phyloP scores from a whole-genome alignment of 148 eudicot species.

The Suaeda aralocaspica region DNA sequence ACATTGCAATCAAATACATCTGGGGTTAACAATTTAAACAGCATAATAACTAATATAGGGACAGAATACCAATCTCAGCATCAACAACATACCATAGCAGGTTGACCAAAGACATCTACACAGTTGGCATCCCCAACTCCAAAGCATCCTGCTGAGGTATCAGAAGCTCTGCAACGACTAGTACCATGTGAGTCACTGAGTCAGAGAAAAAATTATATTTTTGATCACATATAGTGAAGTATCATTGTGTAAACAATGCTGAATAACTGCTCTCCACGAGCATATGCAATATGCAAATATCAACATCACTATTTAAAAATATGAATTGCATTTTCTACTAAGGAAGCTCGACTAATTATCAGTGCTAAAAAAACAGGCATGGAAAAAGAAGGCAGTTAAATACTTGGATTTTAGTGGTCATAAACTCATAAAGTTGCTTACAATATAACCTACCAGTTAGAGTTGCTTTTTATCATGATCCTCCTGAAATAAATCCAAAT shows the following conservation, averaged over 20 bases:
- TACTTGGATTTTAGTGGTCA: neutral
- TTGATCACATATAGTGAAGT: too few species aligned
- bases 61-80: neutral
- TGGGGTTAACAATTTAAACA: too few species aligned
- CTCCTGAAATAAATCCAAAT: neutral
- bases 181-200: conserved; percentile 12
- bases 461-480: neutral
- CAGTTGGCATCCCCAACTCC: conserved; percentile 17
- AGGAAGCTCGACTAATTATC: neutral
- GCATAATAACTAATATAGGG: neutral
- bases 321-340: too few species aligned
- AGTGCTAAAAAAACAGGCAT: neutral
- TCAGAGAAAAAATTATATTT: too few species aligned
- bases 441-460: neutral
- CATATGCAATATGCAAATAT: too few species aligned
- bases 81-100: conserved; percentile 28
- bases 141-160: conserved; percentile 22
- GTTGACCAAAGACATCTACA: conserved; percentile 20
- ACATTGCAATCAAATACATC: too few species aligned
- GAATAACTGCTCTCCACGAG: too few species aligned
- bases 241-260: too few species aligned
- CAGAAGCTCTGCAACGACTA: conserved; percentile 33
- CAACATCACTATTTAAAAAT: neutral
- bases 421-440: neutral
- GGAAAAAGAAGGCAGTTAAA: neutral